Conservation (phyloP, 2,329 filamentous ascomycete species). For the Neurospora crassa region DNA sequence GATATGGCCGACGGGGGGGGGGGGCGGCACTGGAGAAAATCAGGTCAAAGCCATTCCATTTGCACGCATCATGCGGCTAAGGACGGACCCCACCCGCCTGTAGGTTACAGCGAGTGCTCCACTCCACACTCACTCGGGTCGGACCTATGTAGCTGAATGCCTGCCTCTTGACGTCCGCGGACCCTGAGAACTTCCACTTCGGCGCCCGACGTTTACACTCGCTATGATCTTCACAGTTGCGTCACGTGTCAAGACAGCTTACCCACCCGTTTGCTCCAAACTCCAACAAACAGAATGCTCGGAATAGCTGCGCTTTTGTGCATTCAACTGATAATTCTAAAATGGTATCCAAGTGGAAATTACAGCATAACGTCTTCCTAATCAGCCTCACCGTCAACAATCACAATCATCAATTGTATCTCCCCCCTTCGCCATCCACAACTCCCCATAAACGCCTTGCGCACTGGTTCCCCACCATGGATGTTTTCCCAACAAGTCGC, state of each 20-base stretch:
- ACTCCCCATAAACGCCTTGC: not conserved
- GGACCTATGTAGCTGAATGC: not conserved
- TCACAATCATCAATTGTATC: not conserved
- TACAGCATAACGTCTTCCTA: not conserved
- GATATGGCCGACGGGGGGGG: not conserved
- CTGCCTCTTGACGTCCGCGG: not conserved
- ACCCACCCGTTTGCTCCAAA: not conserved
- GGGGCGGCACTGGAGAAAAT: not conserved
- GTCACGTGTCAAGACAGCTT: not conserved
- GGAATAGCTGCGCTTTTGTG: not conserved
- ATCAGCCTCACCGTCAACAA: not conserved
- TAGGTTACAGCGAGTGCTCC: not conserved
- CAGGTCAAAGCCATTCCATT: not conserved
- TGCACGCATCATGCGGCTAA: not conserved
- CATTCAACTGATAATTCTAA: not conserved
- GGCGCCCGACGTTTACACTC: too few species aligned
- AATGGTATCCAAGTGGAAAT: not conserved
- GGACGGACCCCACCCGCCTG: not conserved
- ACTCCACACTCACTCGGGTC: not conserved
- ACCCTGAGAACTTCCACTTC: not conserved
- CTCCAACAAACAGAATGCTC: not conserved
- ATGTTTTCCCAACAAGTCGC: not conserved
- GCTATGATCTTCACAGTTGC: not conserved
- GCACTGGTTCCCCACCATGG: not conserved
- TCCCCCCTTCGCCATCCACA: not conserved